Evolutionary conservation across 1,139 yeast genomes (phyloP), one percentile per base, ranked within the genome.

Genomic region (Sugiyamaella grinbergsii): DNA sequence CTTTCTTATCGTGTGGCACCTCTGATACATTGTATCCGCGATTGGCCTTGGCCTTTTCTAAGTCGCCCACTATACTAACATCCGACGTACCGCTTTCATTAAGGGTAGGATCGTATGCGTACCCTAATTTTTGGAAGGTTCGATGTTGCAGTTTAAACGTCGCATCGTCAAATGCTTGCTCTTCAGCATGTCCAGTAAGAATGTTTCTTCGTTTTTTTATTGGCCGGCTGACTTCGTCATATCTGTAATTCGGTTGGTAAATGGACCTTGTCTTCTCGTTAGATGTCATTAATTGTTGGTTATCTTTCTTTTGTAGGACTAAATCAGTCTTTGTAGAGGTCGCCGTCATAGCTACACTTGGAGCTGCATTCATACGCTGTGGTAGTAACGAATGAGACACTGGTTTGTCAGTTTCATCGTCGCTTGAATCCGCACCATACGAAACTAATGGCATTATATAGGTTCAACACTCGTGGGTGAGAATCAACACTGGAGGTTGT

Each of bases 141-240:
- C 75, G 65, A 50, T 75, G 73, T 49, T 73, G 75, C 2, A 63
- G 54, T 15, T 69, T 69, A 56, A 80, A 79, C 3, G 72, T 64
- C 2, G 71, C 64, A 3, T 68, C 72, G 57, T 77, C 77, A 47
- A 71, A 67, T 1, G 68, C 62, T 54, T 71, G 75, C 22, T 66
- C 63, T 38, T 72, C 71, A 0, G 73, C 67, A 26, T 60, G 57
- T 0, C 78, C 78, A 1, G 78, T 68, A 1, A 70, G 51, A 13
- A 71, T 63, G 39, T 56, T 54, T 29, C 54, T 53, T 23, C 54
- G 36, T 33, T 49, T 54, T 42, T 50, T 45, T n/a, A 44, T 18
- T 13, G 50, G 34, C 46, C 55, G 49, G 45, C 51, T 34, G 56
- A 60, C 31, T 49, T 55, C 47, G 13, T 43, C 47, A 16, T 43